Evolutionary conservation across 495 filamentous ascomycete genomes (phyloP), one percentile per base, ranked within the genome.

Genomic region (Amniculicola lignicola): DNA sequence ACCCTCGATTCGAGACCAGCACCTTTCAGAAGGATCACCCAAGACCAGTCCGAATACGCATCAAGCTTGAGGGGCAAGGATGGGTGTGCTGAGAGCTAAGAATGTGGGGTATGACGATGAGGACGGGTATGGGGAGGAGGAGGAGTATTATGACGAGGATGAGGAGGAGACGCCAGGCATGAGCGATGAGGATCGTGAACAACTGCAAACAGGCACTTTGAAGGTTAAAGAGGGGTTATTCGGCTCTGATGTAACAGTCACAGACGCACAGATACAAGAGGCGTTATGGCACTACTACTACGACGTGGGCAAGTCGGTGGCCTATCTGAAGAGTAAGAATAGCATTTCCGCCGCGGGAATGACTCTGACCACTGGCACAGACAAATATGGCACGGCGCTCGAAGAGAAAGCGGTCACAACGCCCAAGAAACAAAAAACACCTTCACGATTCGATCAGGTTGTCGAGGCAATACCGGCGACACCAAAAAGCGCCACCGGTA

Each of bases 251-350:
- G 31, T 72, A 75, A 37, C 67, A 36, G 74, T 85, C 38, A 81
- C 83, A 18, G 79, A 82, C 41, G 73, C 80, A 27, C 85, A 94
- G 54, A 90, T 95, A 36, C 79, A 95, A 67, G 94, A 97, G 46
- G 79, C 90, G 0, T 69, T 98, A 25, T 98, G 90, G 89, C 82
- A 97, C 69, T 96, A 96, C 69, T 98, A 91, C 69, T 96, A 88
- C 66, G 92, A 98, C 67, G 76, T 95, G 22, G 81, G 82, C 22
- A 95, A 96, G 67, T 80, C 88, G 0, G 84, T 90, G 16, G 75
- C 80, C 51, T 95, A 92, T 64, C 70, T 98, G 31, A 74, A 82
- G 38, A 81, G 84, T 82, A 83, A 21, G 63, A n/a, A n/a, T n/a
- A n/a, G n/a, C n/a, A n/a, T n/a, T n/a, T n/a, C n/a, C n/a, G n/a